These are phyloP conservation scores for Psilocybe mexicana DNA, from an alignment of 1,284 basidiomycete genomes.

Conservation along the genomic window DNA sequence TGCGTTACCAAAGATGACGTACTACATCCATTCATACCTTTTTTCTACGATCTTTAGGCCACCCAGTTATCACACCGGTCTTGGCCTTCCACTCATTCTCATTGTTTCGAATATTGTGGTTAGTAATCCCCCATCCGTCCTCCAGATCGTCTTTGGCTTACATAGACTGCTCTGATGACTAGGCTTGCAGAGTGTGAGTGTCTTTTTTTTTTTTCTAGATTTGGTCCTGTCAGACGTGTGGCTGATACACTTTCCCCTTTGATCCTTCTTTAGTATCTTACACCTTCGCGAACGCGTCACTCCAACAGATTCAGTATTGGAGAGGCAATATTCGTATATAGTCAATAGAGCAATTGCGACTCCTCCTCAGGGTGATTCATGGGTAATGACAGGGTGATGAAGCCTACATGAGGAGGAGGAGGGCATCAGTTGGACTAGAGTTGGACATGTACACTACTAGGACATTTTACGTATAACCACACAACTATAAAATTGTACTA, in stretches of 20 bases:
- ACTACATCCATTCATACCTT: background rate
- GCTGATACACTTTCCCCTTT: background rate
- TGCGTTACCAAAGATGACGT: background rate
- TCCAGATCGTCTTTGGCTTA: background rate
- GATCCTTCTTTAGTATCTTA: slow-evolving; percentile 11
- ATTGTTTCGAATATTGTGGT: slow-evolving; percentile 26
- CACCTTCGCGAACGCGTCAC: slow-evolving; percentile 16
- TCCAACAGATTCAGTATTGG: slow-evolving; percentile 14
- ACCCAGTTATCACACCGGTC: slow-evolving; percentile 23
- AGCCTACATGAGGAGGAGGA: background rate
- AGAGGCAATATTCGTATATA: slow-evolving; percentile 11
- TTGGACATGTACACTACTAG: no score
- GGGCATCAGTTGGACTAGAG: no score
- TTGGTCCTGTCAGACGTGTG: background rate
- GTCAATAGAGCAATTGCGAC: no score
- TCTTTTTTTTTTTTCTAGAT: background rate
- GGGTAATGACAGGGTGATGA: background rate
- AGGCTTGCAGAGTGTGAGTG: slow-evolving; percentile 27
- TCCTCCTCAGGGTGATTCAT: no score
- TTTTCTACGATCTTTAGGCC: slow-evolving; percentile 9
- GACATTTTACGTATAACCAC: no score
- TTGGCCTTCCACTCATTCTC: slow-evolving; percentile 24
- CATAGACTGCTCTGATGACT: background rate
- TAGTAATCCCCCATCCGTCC: slow-evolving; percentile 2
- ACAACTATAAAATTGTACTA: no score